Evolutionary conservation across 768 basidiomycete species (phyloP).

Genomic region (Boletus tomentosulus): DNA sequence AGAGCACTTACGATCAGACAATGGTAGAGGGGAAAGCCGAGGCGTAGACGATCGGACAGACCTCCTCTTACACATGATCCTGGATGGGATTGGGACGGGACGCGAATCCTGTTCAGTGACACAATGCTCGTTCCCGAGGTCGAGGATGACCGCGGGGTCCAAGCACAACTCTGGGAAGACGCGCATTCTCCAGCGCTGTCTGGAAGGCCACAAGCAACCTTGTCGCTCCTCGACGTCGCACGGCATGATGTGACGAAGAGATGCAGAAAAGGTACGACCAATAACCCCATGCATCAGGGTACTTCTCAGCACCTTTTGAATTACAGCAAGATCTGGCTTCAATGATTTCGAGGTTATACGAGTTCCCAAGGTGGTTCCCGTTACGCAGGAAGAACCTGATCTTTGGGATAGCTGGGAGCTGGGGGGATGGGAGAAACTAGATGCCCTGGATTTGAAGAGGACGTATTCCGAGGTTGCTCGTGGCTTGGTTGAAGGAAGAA

Average conservation of each 20-base stretch:
- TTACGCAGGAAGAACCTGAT: slow-evolving; percentile 10
- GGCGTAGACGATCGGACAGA: slow-evolving; percentile 5
- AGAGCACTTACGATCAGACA: background rate
- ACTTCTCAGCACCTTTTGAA: background rate
- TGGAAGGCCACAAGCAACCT: background rate
- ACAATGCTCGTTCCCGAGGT: background rate
- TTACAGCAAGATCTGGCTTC: slow-evolving; percentile 9
- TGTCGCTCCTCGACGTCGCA: slow-evolving; percentile 7
- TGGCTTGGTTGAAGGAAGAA: slow-evolving; percentile 1
- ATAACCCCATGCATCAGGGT: background rate
- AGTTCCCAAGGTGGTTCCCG: slow-evolving; percentile 15
- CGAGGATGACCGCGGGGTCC: background rate
- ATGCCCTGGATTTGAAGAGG: slow-evolving; percentile 9
- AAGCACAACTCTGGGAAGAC: slow-evolving; percentile 1
- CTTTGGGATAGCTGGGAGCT: slow-evolving; percentile 3
- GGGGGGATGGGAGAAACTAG: slow-evolving; percentile 23
- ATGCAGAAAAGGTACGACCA: slow-evolving; percentile 11
- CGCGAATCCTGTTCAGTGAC: slow-evolving; percentile 5
- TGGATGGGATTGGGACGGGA: slow-evolving; percentile 26
- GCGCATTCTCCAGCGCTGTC: background rate
- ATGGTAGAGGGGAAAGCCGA: slow-evolving; percentile 15
- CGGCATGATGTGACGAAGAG: background rate
- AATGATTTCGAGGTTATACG: slow-evolving; percentile 24
- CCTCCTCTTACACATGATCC: slow-evolving; percentile 13
- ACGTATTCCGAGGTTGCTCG: slow-evolving; percentile 24